These are phyloP conservation scores for Thelonectria discophora DNA, from an alignment of 2,329 filamentous ascomycete genomes.

Conservation along the genomic window DNA sequence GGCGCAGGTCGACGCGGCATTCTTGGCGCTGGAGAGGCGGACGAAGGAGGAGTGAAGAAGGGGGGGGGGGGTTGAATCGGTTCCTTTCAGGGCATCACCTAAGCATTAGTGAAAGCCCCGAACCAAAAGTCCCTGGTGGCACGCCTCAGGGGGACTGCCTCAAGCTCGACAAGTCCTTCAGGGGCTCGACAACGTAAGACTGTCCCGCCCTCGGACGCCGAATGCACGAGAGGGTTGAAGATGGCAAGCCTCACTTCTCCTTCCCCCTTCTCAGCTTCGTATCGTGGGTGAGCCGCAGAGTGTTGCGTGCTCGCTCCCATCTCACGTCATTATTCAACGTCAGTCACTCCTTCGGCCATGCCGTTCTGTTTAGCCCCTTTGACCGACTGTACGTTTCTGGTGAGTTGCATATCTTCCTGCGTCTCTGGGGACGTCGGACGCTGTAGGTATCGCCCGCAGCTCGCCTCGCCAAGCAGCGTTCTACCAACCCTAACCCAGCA, in stretches of 20 bases:
- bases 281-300: no score
- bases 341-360: neutral
- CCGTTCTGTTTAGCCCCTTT: no score
- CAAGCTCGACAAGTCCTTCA: no score
- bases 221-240: neutral
- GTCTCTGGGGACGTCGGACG: no score
- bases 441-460: neutral
- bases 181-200: no score
- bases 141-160: no score
- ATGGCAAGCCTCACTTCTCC: neutral
- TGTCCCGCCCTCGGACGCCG: no score
- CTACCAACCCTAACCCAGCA: neutral
- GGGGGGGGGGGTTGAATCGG: conserved; percentile 15
- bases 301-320: neutral
- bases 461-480: neutral
- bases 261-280: neutral
- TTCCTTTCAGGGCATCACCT: neutral
- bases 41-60: conserved; percentile 31
- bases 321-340: neutral
- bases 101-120: no score
- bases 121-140: no score
- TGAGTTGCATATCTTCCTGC: no score
- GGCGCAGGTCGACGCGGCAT: conserved; percentile 40
- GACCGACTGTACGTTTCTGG: no score
- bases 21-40: conserved; percentile 36